A percentile compares a stretch with the other conserved stretches of the same genome.
These are phyloP conservation scores for Chlorociboria aeruginascens DNA, from an alignment of 495 filamentous ascomycete species.

Conservation along the genomic window DNA sequence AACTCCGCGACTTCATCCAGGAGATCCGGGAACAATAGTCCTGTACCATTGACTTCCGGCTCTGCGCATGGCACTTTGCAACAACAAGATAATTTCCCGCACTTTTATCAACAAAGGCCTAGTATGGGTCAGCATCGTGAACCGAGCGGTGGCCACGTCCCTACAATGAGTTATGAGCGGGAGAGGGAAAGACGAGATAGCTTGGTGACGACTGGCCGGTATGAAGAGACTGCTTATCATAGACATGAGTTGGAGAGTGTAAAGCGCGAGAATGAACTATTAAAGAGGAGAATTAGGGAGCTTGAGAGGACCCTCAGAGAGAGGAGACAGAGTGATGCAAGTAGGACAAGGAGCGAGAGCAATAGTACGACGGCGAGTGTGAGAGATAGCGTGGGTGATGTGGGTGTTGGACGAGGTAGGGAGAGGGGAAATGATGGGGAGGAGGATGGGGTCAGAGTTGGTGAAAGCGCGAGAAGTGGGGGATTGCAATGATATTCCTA, in stretches of 20 bases:
- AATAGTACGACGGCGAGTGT: slow-evolving; percentile 28
- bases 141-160: slow-evolving; percentile 6
- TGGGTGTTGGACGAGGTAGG: slow-evolving; percentile 13
- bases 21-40: slow-evolving; percentile 9
- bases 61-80: slow-evolving; percentile 12
- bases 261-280: slow-evolving; percentile 68
- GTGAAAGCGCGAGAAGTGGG: slow-evolving; percentile 44
- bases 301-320: slow-evolving; percentile 46
- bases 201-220: slow-evolving; percentile 35
- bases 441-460: slow-evolving; percentile 38
- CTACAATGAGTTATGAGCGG: background rate
- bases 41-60: slow-evolving; percentile 3
- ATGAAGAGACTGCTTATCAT: slow-evolving; percentile 60
- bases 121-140: slow-evolving; percentile 11
- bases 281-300: slow-evolving; percentile 63
- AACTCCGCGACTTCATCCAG: slow-evolving; percentile 17
- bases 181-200: slow-evolving; percentile 1
- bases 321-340: slow-evolving; percentile 31
- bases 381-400: slow-evolving; percentile 20
- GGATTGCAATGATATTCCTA: slow-evolving; percentile 14
- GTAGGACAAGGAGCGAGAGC: slow-evolving; percentile 27
- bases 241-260: slow-evolving; percentile 59
- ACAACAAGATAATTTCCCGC: slow-evolving; percentile 16
- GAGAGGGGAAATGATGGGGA: slow-evolving; percentile 20
- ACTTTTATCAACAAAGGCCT: slow-evolving; percentile 14